phyloP scores from a whole-genome alignment of 2,329 filamentous ascomycete genomes.

The Fusarium penzigii region DNA sequence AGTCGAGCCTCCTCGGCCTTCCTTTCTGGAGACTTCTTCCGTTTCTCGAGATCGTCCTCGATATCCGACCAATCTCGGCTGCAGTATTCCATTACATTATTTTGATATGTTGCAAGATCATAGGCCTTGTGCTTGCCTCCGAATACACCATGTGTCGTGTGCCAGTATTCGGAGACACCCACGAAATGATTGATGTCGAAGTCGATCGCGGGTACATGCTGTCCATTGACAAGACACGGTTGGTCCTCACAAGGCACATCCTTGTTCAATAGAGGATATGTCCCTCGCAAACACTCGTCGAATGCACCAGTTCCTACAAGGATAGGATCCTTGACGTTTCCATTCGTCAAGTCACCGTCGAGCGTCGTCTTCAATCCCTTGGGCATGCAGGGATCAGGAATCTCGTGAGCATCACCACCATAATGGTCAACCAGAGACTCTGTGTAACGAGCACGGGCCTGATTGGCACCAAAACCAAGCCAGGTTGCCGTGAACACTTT shows the following conservation, averaged over 20 bases:
- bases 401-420: constrained; percentile 58
- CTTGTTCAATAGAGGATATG: constrained; percentile 86
- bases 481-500: constrained; percentile 94
- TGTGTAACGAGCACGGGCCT: constrained; percentile 86
- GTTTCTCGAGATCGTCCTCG: constrained; percentile 59
- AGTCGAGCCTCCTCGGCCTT: constrained; percentile 79
- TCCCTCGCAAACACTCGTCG: constrained; percentile 77
- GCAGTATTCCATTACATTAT: constrained; percentile 83
- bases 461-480: constrained; percentile 96
- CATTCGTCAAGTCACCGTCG: constrained; percentile 60
- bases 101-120: constrained; percentile 86
- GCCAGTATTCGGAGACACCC: constrained; percentile 98
- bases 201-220: constrained; percentile 92
- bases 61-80: constrained; percentile 80
- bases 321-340: constrained; percentile 45
- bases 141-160: constrained; percentile 95
- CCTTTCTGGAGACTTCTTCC: constrained; percentile 74
- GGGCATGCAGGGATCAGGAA: constrained; percentile 91
- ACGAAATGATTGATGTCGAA: constrained; percentile 98
- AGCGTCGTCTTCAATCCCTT: constrained; percentile 71
- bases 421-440: constrained; percentile 70
- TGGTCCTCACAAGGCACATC: constrained; percentile 79
- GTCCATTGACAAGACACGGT: constrained; percentile 87
- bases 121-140: constrained; percentile 78
- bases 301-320: constrained; percentile 86